Evolutionary conservation across 2,329 filamentous ascomycete genomes (phyloP), one percentile per base, ranked within the genome.

Genomic region (Thielaviopsis euricoi): DNA sequence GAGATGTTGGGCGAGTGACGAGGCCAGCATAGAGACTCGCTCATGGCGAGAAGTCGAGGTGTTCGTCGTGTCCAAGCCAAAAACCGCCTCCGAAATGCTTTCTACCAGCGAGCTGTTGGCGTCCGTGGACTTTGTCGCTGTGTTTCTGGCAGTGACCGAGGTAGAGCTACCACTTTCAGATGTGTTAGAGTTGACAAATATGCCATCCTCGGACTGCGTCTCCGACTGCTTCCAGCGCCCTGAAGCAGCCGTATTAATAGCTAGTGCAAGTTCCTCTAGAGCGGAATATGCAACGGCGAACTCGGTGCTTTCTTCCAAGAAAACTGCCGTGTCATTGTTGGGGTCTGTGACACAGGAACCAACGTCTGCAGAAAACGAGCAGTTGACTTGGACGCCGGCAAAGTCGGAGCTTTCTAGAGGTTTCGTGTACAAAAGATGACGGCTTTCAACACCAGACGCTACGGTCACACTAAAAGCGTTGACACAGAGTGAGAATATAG

Each of bases 401-500:
- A 53, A 55, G 19, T 29, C 26, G 17, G 49, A 23, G 19, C 12
- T 15, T 0, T 33, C 7, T 13, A 52, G 46, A 9, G 55, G 26
- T 19, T 26, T 40, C 4, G 60, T 51, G 23, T 57, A 60, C 12
- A 33, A 40, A 7, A 55, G n/a, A 2, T 13, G 26, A 12, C 43
- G 17, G 1, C 26, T 56, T 7, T 52, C 22, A 3, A 29, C 22
- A 22, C 54, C 58, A 22, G 54, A 15, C 4, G 25, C 12, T 7
- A 63, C 57, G 2, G 25, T 26, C 19, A 58, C 21, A n/a, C 58
- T 51, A 61, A 66, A 67, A 3, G 61, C 63, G 57, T 64, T 64
- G 55, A 66, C 63, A 52, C 67, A 67, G 48, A 68, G 64, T 37
- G 66, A 64, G n/a, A 67, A 62, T 12, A 67, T 58, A 15, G 65